Evolutionary conservation across 257 asterid species (phyloP).

Genomic region (Nicotiana obtusifolia): DNA sequence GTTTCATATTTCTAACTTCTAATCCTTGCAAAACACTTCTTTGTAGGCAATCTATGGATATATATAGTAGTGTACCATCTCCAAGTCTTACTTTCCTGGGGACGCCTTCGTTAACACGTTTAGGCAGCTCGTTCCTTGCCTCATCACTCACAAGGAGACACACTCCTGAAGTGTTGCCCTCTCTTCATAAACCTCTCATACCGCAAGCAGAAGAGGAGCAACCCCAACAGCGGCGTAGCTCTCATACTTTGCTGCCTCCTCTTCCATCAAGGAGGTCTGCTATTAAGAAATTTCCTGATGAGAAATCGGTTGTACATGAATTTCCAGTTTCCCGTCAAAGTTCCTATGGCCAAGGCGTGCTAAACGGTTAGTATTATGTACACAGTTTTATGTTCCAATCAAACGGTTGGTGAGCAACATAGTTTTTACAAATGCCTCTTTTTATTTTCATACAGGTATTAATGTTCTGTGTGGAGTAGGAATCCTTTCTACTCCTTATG

Average conservation of each 20-base stretch:
- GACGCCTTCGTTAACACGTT: constrained; percentile 52
- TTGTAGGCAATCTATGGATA: constrained; percentile 85
- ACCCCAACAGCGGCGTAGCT: constrained; percentile 47
- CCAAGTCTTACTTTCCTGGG: constrained; percentile 77
- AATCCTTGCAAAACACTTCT: constrained; percentile 12
- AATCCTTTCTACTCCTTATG: constrained; percentile 94
- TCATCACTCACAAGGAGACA: constrained; percentile 63
- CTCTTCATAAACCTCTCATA: constrained; percentile 64
- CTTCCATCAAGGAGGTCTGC: constrained; percentile 52
- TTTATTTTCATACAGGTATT: constrained; percentile 43
- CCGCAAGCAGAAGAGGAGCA: constrained; percentile 39
- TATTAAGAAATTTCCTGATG: constrained; percentile 36
- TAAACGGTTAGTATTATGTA: constrained; percentile 47
- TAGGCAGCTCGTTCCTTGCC: constrained; percentile 72
- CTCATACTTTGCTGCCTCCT: constrained; percentile 57
- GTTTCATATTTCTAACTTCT: not conserved
- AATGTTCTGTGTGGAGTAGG: constrained; percentile 98
- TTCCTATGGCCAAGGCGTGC: constrained; percentile 70
- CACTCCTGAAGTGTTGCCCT: constrained; percentile 74
- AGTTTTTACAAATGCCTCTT: not conserved
- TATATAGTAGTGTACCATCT: constrained; percentile 83
- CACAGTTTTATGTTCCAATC: not conserved
- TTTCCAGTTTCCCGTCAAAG: constrained; percentile 49
- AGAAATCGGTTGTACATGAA: constrained; percentile 57
- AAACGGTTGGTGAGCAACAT: not conserved